Conservation (phyloP, 768 basidiomycete species). For the Pulveroboletus ravenelii region DNA sequence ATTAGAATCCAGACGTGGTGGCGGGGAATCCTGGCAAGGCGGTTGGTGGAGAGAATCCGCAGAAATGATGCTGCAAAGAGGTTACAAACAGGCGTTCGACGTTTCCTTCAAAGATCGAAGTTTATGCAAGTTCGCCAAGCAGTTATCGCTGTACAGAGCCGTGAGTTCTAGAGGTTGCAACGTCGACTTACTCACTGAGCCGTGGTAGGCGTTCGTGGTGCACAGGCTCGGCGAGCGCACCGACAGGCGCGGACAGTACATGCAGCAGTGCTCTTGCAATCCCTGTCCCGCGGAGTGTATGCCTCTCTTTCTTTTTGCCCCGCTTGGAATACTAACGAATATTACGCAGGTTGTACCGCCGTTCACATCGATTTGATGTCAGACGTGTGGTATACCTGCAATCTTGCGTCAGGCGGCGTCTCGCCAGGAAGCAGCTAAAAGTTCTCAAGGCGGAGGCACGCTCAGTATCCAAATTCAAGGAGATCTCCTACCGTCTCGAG, state of each 20-base stretch:
- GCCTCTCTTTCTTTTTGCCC: slow-evolving; percentile 32
- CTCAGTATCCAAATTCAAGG: slow-evolving; percentile 97
- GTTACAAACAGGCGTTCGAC: slow-evolving; percentile 69
- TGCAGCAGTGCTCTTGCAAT: slow-evolving; percentile 75
- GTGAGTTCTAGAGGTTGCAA: slow-evolving; percentile 46
- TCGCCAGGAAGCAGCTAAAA: slow-evolving; percentile 83
- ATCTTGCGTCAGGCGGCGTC: slow-evolving; percentile 84
- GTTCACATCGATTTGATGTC: slow-evolving; percentile 54
- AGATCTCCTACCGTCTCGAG: slow-evolving; percentile 94
- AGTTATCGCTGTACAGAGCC: slow-evolving; percentile 74
- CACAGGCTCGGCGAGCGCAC: slow-evolving; percentile 59
- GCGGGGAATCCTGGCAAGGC: slow-evolving; percentile 78
- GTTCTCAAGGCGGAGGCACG: slow-evolving; percentile 85
- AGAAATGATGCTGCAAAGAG: slow-evolving; percentile 69
- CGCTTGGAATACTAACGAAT: slow-evolving; percentile 3
- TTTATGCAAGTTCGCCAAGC: slow-evolving; percentile 61
- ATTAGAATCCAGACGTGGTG: slow-evolving; percentile 93
- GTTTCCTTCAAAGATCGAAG: slow-evolving; percentile 66
- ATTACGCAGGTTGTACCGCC: slow-evolving; percentile 47
- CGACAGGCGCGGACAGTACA: slow-evolving; percentile 47
- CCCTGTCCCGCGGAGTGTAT: slow-evolving; percentile 84
- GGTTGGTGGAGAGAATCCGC: slow-evolving; percentile 64
- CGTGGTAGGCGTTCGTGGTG: slow-evolving; percentile 64
- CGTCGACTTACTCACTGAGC: slow-evolving; percentile 5
- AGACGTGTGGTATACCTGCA: slow-evolving; percentile 79